Evolutionary conservation across 192 early-diverging fungal genomes (phyloP), one percentile per base, ranked within the genome.

Genomic region (Backusella liffmaniae): DNA sequence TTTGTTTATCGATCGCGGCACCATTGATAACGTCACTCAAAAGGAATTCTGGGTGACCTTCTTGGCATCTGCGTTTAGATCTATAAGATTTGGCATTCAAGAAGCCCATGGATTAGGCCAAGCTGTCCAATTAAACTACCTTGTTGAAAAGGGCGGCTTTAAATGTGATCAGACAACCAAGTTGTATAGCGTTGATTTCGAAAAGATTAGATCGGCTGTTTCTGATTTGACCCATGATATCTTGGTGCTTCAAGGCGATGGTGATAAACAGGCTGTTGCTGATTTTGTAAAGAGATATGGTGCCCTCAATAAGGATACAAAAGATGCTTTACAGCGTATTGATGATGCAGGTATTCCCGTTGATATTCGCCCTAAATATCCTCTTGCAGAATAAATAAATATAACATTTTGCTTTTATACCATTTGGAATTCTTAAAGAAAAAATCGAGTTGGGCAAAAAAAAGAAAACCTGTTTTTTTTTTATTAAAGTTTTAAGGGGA

Each of bases 81-180:
- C 88, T 5, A 88, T 94, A 49, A 85, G 91, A 18, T 94, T 94
- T 69, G 92, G 91, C 8, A 86, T 92, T 41, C 84, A 83, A 1
- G 91, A 92, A 78, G 91, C 90, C 0, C 91, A 94, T 74, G 91
- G 91, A 0, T 66, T 88, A 71, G 92, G 92, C 42, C 92, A 92
- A 79, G 90, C 88, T 16, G 90, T 89, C 32, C 91, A 92, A 79
- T 82, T 92, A 70, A 88, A 88, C 67, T 94, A 91, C 72, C 69
- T 94, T 59, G 69, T 88, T 53, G 91, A 90, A 67, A 78, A 88
- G n/a, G 89, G 90, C 15, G 92, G 86, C 0, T 92, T 94, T 77
- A 79, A 72, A 10, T 87, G 84, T 37, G 80, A 86, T 34, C 39
- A 53, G 18, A 69, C 73, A 0, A 83, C 81, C 1, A 70, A 75